Percentiles rank a stretch among this genome's conserved stretches.
phyloP scores from a whole-genome alignment of 1,284 basidiomycete genomes.

The Pyrrhoderma noxium region DNA sequence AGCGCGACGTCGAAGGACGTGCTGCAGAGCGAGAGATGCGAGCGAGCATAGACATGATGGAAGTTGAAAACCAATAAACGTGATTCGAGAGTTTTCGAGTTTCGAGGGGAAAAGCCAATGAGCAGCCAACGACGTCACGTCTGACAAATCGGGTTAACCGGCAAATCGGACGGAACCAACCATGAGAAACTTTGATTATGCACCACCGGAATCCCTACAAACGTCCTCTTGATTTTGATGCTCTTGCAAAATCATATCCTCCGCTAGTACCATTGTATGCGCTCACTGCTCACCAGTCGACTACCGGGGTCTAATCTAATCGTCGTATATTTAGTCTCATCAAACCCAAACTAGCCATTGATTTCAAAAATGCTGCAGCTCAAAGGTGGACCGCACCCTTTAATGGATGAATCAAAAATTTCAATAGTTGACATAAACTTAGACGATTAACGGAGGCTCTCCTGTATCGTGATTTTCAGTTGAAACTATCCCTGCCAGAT shows the following conservation, averaged over 20 bases:
- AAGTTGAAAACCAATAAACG: constrained; percentile 4
- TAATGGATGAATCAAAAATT: background rate
- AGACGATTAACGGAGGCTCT: constrained; percentile 75
- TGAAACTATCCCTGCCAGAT: constrained; percentile 55
- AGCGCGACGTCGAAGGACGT: constrained; percentile 5
- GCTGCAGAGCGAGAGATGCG: constrained; percentile 9
- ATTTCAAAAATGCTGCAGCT: constrained; percentile 65
- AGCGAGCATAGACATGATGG: constrained; percentile 9
- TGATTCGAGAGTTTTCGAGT: too few relatives aligned
- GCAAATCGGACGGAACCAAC: too few relatives aligned
- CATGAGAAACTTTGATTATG: constrained; percentile 36
- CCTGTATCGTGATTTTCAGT: constrained; percentile 64
- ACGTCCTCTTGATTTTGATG: constrained; percentile 53
- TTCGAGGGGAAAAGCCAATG: too few relatives aligned
- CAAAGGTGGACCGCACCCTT: constrained; percentile 45
- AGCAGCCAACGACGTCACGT: too few relatives aligned
- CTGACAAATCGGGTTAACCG: too few relatives aligned
- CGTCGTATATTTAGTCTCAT: constrained; percentile 28
- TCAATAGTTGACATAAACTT: constrained; percentile 4
- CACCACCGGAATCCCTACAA: constrained; percentile 56
- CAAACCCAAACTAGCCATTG: constrained; percentile 39
- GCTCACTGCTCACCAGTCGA: too few relatives aligned
- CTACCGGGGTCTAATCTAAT: too few relatives aligned
- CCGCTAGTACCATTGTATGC: constrained; percentile 56
- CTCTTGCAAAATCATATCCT: constrained; percentile 52